Evolutionary conservation across 768 basidiomycete genomes (phyloP).

Genomic region (Russula olivacea): DNA sequence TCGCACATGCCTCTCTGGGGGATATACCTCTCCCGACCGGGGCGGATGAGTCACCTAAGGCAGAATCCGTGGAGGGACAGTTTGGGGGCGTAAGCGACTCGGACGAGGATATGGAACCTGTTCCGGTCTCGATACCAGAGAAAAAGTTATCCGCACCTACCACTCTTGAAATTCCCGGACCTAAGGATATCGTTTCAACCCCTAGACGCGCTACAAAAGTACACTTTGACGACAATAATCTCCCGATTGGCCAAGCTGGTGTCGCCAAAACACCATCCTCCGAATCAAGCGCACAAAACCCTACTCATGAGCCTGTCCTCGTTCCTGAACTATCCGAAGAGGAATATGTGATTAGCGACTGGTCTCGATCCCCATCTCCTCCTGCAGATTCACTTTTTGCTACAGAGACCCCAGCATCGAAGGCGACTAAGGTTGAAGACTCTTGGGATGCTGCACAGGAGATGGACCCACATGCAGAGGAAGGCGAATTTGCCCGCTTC

Average conservation of each 20-base stretch:
- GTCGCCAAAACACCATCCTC: not conserved
- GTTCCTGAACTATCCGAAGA: constrained; percentile 19
- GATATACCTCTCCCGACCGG: not conserved
- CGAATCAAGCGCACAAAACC: not conserved
- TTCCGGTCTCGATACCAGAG: constrained; percentile 7
- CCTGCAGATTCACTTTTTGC: constrained; percentile 21
- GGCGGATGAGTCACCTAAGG: not conserved
- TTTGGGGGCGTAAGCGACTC: constrained; percentile 10
- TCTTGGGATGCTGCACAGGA: constrained; percentile 82
- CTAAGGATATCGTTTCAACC: not conserved
- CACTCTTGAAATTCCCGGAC: not conserved
- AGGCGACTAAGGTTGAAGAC: constrained; percentile 37
- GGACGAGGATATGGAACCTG: constrained; percentile 23
- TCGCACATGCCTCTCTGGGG: not conserved
- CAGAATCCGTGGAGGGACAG: not conserved
- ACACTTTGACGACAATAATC: constrained; percentile 12
- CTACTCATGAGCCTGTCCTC: not conserved
- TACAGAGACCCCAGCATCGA: constrained; percentile 16
- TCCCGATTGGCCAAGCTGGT: not conserved
- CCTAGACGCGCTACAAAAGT: constrained; percentile 1
- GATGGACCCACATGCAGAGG: constrained; percentile 73
- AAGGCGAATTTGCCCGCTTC: constrained; percentile 88
- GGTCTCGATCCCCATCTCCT: constrained; percentile 38
- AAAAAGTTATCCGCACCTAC: not conserved
- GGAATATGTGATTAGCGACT: constrained; percentile 31